Percentiles rank a stretch among this genome's conserved stretches.
These are phyloP conservation scores for Hordeum marinum DNA, from an alignment of 176 grass and related monocot species.

Conservation along the genomic window DNA sequence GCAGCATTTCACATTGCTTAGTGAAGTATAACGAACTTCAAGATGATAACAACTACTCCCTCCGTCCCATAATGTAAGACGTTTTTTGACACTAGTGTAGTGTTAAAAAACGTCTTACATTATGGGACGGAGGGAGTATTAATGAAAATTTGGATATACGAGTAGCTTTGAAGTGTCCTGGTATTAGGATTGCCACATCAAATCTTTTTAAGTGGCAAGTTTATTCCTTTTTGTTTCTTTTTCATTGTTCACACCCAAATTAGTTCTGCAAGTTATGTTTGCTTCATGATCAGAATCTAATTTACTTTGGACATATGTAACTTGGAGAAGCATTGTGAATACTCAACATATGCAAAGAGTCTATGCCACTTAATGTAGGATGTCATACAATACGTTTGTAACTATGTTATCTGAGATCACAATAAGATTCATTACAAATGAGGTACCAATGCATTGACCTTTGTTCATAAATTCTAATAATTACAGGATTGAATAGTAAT, in stretches of 20 bases:
- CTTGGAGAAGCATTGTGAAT: background rate
- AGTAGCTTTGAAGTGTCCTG: background rate
- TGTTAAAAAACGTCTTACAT: too few species aligned
- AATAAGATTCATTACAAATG: background rate
- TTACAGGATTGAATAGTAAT: background rate
- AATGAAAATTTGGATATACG: background rate
- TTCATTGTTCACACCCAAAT: background rate
- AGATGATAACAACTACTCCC: background rate
- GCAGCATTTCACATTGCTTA: constrained; percentile 3
- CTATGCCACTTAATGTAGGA: background rate
- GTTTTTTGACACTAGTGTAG: too few species aligned
- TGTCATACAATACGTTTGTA: background rate
- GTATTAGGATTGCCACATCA: background rate
- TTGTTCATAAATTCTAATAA: background rate
- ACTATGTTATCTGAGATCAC: background rate
- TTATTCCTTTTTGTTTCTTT: background rate
- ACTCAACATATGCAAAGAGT: background rate
- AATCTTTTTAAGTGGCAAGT: background rate
- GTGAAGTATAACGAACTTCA: constrained; percentile 21
- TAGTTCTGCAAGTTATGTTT: background rate
- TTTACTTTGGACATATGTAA: background rate
- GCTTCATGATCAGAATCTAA: background rate
- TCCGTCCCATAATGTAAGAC: too few species aligned
- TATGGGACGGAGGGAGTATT: too few species aligned
- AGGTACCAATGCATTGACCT: background rate